These are phyloP conservation scores for Cladosporium sp. DNA, from an alignment of 2,329 filamentous ascomycete species.

Conservation along the genomic window DNA sequence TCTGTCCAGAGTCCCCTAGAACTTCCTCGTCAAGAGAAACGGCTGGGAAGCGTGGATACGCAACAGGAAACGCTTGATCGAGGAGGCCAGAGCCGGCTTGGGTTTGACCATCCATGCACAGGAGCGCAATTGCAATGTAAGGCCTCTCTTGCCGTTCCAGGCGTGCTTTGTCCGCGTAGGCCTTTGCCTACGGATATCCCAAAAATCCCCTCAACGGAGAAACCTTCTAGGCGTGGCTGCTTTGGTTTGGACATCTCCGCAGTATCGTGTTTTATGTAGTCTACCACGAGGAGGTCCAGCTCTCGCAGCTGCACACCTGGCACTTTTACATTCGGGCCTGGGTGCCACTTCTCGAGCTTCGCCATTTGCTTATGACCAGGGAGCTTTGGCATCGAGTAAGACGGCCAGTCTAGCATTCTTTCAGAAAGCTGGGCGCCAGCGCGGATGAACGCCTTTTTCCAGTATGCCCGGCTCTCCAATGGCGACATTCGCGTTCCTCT, in stretches of 20 bases:
- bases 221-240: no score
- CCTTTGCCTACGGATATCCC: not conserved
- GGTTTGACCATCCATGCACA: not conserved
- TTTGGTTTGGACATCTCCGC: not conserved
- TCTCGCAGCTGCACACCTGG: not conserved
- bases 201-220: not conserved
- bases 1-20: not conserved
- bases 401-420: no score
- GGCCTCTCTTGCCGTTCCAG: not conserved
- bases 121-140: not conserved
- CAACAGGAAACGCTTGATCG: not conserved
- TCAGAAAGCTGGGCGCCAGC: not conserved
- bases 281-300: not conserved
- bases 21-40: not conserved
- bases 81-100: not conserved
- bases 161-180: not conserved
- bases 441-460: not conserved
- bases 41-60: not conserved
- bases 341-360: not conserved
- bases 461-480: not conserved
- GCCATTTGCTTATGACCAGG: not conserved
- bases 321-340: not conserved
- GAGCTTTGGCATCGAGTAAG: not conserved
- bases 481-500: not conserved
- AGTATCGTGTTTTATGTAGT: no score